Base-by-base conservation (phyloP, 345 rosid species). In the Eucalyptus tenuipes region DNA sequence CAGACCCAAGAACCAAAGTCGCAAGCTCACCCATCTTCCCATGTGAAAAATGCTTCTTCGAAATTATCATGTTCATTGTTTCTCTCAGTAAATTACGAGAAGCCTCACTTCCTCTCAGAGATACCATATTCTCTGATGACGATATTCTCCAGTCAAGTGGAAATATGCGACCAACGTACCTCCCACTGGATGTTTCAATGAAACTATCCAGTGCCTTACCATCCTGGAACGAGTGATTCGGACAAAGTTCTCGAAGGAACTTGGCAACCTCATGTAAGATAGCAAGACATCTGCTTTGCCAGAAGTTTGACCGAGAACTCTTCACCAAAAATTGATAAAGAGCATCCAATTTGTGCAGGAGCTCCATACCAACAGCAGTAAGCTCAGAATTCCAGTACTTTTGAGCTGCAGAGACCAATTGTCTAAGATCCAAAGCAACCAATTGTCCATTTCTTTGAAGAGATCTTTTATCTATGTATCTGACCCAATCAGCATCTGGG, bases 1-100 rank as follows among this genome's bases (percentile, higher is more conserved):
- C 88, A 61, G 94, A 92, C 45, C 96, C 94, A 87, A 94, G 93
- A 92, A 94, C 90, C 20, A 90, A 59, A 86, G 89, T 45, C 15
- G 88, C 90, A 66, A 93, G 44, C 53, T 71, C 88, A 57, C 96
- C 96, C 79, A 90, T 87, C 68, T 90, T 88, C 59, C 93, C 92
- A 89, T 91, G 91, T 11, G 95, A 91, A 40, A 92, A 53, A 7
- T 45, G 59, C 11, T 86, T 80, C 17, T 53, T 85, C n/a, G 49
- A 80, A 86, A 86, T 64, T 47, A 31, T 85, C 75, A 25, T 33
- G 48, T 88, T 64, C 49, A 80, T 55, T 44, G 68, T 88, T 45
- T 91, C 93, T 71, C 86, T 89, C 49, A 91, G 87, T 33, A 91
- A 31, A 61, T 87, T 80, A 71, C 88, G 88, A 49, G 75, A 91